Conservation (phyloP, 202 grass and related monocot genomes). For the Zizania palustris region DNA sequence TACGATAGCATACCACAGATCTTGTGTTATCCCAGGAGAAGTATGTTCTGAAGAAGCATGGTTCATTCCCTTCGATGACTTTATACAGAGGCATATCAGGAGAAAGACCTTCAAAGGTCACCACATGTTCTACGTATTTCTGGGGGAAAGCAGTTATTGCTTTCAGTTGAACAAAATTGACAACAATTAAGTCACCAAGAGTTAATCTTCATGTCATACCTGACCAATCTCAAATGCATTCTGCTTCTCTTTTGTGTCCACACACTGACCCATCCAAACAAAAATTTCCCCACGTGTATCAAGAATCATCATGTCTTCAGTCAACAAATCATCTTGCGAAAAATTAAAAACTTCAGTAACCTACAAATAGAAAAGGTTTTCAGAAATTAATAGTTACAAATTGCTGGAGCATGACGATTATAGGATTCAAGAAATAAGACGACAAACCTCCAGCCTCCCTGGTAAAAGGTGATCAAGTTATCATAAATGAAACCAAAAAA, state of each 20-base stretch:
- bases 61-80: constrained; percentile 88
- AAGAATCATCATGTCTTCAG: constrained; percentile 90
- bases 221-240: constrained; percentile 77
- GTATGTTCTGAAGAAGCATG: constrained; percentile 82
- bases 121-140: constrained; percentile 69
- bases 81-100: constrained; percentile 70
- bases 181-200: constrained; percentile 28
- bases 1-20: constrained; percentile 56
- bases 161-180: constrained; percentile 28
- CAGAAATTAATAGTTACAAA: constrained; percentile 28
- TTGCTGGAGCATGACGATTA: constrained; percentile 22
- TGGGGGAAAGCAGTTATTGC: constrained; percentile 45
- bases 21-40: constrained; percentile 85
- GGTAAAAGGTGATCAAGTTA: constrained; percentile 38
- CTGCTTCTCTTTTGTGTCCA: constrained; percentile 75
- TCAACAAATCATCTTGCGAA: constrained; percentile 98
- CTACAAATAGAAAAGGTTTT: constrained; percentile 47
- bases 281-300: constrained; percentile 75
- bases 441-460: constrained; percentile 77
- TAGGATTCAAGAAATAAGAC: constrained; percentile 34
- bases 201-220: constrained; percentile 51
- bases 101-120: constrained; percentile 63
- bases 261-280: constrained; percentile 88
- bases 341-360: constrained; percentile 88
- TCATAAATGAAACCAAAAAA: constrained; percentile 41